A percentile compares a stretch with the other conserved stretches of the same genome.
Evolutionary conservation across 164 flowering plant genomes (phyloP).

Genomic region (Tetrastigma voinierianum): DNA sequence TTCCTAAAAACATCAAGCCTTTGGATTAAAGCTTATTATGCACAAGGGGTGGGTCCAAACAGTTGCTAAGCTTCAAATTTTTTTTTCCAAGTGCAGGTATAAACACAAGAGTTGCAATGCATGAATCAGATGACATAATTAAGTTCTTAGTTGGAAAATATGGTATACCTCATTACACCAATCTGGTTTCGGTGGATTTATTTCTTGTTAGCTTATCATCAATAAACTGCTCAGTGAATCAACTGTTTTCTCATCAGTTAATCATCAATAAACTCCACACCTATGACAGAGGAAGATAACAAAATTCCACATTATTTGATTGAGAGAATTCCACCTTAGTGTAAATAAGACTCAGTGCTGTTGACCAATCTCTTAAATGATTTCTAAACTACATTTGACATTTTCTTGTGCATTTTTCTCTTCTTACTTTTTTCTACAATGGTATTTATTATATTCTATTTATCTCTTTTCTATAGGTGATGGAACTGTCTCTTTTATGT

Average conservation of each 20-base stretch:
- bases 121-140: constrained; percentile 95
- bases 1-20: not conserved
- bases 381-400: too few species aligned
- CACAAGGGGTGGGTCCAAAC: not conserved
- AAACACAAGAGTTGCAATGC: constrained; percentile 93
- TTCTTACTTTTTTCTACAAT: not conserved
- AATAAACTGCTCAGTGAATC: too few species aligned
- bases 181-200: not conserved
- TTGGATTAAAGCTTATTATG: not conserved
- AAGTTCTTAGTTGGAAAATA: constrained; percentile 84
- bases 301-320: not conserved
- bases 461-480: constrained; percentile 55
- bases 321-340: not conserved
- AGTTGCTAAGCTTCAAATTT: constrained; percentile 6
- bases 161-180: constrained; percentile 40
- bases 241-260: not conserved
- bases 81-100: constrained; percentile 72
- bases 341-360: too few species aligned
- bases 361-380: too few species aligned
- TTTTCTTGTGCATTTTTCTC: not conserved
- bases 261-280: not conserved
- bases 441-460: not conserved
- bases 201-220: too few species aligned
- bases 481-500: constrained; percentile 70
- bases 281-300: not conserved